Evolutionary conservation across 768 basidiomycete species (phyloP), one percentile per base, ranked within the genome.

Genomic region (Leccinellum luteum): DNA sequence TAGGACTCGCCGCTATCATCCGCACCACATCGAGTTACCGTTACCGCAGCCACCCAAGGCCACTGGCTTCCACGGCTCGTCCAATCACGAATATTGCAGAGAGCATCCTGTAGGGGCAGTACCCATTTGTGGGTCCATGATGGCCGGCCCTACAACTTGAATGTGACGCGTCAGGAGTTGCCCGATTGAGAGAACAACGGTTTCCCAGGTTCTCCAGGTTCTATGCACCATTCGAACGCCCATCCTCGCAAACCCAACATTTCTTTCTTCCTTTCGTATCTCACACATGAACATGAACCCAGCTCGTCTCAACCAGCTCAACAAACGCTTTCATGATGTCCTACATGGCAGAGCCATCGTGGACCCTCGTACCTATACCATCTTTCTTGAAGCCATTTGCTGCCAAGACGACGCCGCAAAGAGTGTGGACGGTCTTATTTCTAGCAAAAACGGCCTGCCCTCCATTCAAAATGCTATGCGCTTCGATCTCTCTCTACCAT

Each of bases 381-480:
- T 67, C 10, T 85, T 85, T 56, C 69, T 85, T 8, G 80, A 85
- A 54, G 79, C 76, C 6, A 64, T 79, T 14, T 81, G 71, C 63
- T 61, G 56, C 9, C 78, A 79, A 52, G 66, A 69, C 10, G 78
- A 82, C 54, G 62, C 75, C 1, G 64, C 69, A 6, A 62, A 66
- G 1, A 80, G 78, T 58, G 59, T 82, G 19, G 61, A 73, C 48
- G 72, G 61, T 43, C 66, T 85, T 3, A 64, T 76, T 15, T 66
- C 65, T 14, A 77, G 68, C 60, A 31, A 58, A 8, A 56, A 60
- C 0, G 84, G 83, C 2, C 63, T 79, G 1, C 28, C 51, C 6
- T 61, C 76, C n/a, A 58, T 86, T 6, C 77, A 79, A 53, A 55
- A 62, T 10, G 74, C 79, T 2, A 75, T 85, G 68, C 73, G 75